A percentile compares a stretch with the other conserved stretches of the same genome.
Evolutionary conservation across 2,329 filamentous ascomycete genomes (phyloP).

Genomic region (Epichloe glyceriae): DNA sequence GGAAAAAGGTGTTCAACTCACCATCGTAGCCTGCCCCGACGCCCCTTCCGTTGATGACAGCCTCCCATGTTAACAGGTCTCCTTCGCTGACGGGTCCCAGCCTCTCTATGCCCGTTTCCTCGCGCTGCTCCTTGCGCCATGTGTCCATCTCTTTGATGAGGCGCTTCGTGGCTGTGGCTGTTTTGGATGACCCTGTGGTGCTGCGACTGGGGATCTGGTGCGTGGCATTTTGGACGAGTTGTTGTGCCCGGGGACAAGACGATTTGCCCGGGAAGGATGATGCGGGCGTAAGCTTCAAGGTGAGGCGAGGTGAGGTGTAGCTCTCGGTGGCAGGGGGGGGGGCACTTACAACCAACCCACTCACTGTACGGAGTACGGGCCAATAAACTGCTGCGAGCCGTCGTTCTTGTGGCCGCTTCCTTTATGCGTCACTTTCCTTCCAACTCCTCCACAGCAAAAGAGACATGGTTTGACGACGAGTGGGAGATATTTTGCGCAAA

Average conservation of each 20-base stretch:
- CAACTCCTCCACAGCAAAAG: no score
- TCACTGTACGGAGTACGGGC: no score
- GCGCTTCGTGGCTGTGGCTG: constrained; percentile 41
- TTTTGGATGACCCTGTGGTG: constrained; percentile 22
- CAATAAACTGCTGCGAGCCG: no score
- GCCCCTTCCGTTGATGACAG: constrained; percentile 45
- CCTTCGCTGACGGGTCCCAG: constrained; percentile 41
- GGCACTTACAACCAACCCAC: no score
- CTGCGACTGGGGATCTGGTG: constrained; percentile 8
- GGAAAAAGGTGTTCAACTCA: constrained; percentile 16
- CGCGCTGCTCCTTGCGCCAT: constrained; percentile 35
- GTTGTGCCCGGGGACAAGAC: neutral
- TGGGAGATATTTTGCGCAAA: no score
- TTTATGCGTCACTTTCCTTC: no score
- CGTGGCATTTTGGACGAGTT: constrained; percentile 4
- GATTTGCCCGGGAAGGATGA: no score
- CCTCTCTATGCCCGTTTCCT: constrained; percentile 43
- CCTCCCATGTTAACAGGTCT: constrained; percentile 45
- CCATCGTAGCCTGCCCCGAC: constrained; percentile 44
- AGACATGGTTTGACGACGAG: no score
- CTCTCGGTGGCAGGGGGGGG: no score
- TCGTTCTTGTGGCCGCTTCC: no score
- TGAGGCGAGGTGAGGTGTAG: no score
- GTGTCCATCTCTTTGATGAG: constrained; percentile 45
- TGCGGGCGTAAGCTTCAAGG: no score